Evolutionary conservation across 148 eudicot species (phyloP), one percentile per base, ranked within the genome.

Genomic region (Dianthus caryophyllus): DNA sequence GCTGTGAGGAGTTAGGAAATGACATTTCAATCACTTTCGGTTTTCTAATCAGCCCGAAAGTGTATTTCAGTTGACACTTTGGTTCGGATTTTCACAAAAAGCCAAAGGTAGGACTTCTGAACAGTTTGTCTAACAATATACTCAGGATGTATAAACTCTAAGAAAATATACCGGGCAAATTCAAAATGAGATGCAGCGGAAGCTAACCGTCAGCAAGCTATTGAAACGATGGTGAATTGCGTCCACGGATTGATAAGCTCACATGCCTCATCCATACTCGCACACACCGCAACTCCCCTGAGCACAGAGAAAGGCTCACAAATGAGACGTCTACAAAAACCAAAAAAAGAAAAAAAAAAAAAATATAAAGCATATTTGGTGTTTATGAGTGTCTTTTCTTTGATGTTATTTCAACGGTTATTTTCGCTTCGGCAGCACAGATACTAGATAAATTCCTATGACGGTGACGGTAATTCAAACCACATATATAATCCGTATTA

Each of bases 401-500:
- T 74, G 12, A 79, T 83, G 69, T 80, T 79, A 78, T 78, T 93
- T 21, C 77, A 68, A 71, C 89, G 68, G 43, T 93, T 93, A 81
- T 73, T 83, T 81, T 84, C n/a, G 85, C 69, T 96, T 82, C 73
- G 89, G 98, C 74, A 89, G 39, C 39, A 33, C 3, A 8, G 39
- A 33, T 33, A 33, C 39, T 2, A 46, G 17, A 46, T 46, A 14
- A 14, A 2, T 21, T 48, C 21, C 51, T 6, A 48, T 16, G 6
- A 1, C 21, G 26, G 26, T 21, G n/a, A n/a, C n/a, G n/a, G n/a
- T n/a, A 52, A 54, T 24, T 54, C 54, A 26, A 54, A 54, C n/a
- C 33, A 25, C 21, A 17, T 3, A 25, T 17, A n/a, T n/a, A n/a
- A n/a, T n/a, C n/a, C n/a, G n/a, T n/a, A 54, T 54, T 25, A 54